Evolutionary conservation across 2,329 filamentous ascomycete genomes (phyloP).

Genomic region (Hirsutella thompsonii): DNA sequence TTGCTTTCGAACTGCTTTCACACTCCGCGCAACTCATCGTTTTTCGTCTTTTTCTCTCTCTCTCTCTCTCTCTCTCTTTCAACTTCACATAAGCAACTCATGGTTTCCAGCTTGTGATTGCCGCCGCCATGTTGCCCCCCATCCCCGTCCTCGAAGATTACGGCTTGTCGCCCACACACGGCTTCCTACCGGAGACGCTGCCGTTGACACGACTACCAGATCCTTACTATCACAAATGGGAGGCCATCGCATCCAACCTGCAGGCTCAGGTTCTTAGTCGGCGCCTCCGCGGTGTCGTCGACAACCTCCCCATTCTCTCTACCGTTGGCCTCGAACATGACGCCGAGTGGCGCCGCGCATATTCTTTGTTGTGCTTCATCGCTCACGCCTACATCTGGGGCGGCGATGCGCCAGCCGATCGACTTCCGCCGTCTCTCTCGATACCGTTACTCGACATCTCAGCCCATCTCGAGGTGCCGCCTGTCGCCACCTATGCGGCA

Average conservation of each 20-base stretch:
- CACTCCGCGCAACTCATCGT: too few relatives aligned
- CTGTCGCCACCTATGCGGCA: conserved; percentile 87
- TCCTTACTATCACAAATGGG: conserved; percentile 92
- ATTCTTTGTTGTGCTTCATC: conserved; percentile 81
- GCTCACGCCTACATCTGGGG: conserved; percentile 95
- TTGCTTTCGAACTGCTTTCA: too few relatives aligned
- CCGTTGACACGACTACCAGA: conserved; percentile 74
- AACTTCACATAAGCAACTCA: too few relatives aligned
- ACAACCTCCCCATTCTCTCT: conserved; percentile 71
- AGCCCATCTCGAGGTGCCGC: conserved; percentile 68
- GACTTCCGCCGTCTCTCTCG: conserved; percentile 68
- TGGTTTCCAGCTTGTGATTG: too few relatives aligned
- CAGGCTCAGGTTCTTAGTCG: conserved; percentile 79
- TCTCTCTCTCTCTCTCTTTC: too few relatives aligned
- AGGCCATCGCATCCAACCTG: conserved; percentile 71
- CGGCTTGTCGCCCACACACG: conserved; percentile 63
- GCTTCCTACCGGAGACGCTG: conserved; percentile 74
- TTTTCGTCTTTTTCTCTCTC: too few relatives aligned
- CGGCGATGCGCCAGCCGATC: conserved; percentile 68
- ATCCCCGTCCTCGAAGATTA: conserved; percentile 61
- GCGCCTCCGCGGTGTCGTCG: conserved; percentile 66
- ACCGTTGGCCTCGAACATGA: conserved; percentile 71
- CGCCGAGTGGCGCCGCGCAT: conserved; percentile 87
- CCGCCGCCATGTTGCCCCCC: conserved; percentile 38
- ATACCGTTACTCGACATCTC: conserved; percentile 71